Base-by-base conservation (phyloP, 176 grass and related monocot genomes). In the Puya raimondii region DNA sequence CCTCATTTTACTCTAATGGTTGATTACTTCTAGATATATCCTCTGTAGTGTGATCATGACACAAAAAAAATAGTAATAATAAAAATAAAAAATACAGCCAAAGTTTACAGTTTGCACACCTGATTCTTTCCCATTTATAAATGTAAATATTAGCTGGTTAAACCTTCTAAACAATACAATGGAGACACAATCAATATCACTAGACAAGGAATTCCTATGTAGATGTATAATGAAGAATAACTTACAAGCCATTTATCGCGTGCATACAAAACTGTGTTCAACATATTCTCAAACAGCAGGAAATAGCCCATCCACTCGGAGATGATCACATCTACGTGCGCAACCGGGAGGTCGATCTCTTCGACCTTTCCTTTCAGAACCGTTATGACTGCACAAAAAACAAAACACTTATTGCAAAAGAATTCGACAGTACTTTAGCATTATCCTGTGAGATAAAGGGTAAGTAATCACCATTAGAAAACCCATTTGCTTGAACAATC, bases 181-280 rank as follows among this genome's bases (percentile, higher is more conserved):
- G 29, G 23, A 13, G 26, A 49, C 14, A 56, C 8, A 23, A 23
- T 1, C 2, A 48, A 49, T 42, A 48, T 0, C 4, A 12, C 53
- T 4, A 56, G 53, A 12, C 16, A 56, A 56, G 13, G 67, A 78
- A 74, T 82, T 14, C 9, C 5, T 65, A 1, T 65, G 67, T 20
- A 83, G 15, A 49, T 71, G 22, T 48, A 59, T 54, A 53, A 26
- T 47, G 50, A 77, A 57, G 48, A 49, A 63, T 74, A 13, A 80
- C 87, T 93, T 88, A 99, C 94, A 74, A 99, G 94, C 89, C 94
- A 99, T 86, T 99, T 99, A 83, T 99, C 87, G 8, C 94, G 94
- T 79, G 94, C 94, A 80, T 93, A 93, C 23, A 99, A 72, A 66
- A 99, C 94, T 58, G 89, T 99, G 80, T 99, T 92, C 75, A 99